Evolutionary conservation across 208 protist genomes (phyloP).

Genomic region (Phytomonas sp.): DNA sequence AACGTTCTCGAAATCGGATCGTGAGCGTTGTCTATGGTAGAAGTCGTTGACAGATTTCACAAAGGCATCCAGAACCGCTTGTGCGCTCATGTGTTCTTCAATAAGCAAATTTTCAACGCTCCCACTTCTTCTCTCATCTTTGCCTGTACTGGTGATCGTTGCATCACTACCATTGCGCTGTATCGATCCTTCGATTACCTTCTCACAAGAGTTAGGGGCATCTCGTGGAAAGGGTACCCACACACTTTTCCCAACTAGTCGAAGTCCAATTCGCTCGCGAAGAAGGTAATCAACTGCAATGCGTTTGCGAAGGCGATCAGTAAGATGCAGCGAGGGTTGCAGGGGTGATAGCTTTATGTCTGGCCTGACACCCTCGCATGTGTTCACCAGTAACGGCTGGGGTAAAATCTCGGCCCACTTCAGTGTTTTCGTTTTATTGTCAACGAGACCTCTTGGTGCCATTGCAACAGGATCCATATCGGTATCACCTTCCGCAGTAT

Average conservation of each 20-base stretch:
- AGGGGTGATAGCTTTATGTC: constrained; percentile 29
- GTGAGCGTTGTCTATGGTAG: constrained; percentile 31
- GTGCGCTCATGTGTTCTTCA: constrained; percentile 23
- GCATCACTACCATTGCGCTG: not conserved
- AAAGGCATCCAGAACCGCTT: constrained; percentile 46
- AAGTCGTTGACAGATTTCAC: constrained; percentile 31
- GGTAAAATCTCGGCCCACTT: not conserved
- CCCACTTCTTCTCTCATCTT: not conserved
- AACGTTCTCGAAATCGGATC: constrained; percentile 48
- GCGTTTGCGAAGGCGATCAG: constrained; percentile 36
- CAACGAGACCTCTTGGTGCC: not conserved
- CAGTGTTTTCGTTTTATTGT: not conserved
- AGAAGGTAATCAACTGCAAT: constrained; percentile 54
- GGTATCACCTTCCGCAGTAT: not conserved
- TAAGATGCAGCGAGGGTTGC: constrained; percentile 54
- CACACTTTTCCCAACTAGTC: constrained; percentile 26
- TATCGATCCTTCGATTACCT: not conserved
- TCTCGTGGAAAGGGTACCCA: not conserved
- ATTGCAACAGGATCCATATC: not conserved
- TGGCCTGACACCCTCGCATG: not conserved
- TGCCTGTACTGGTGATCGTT: not conserved
- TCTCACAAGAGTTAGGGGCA: not conserved
- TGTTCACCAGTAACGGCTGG: not conserved
- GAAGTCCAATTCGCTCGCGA: constrained; percentile 40
- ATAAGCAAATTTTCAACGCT: constrained; percentile 14